These are phyloP conservation scores for Prosopis cineraria DNA, from an alignment of 306 rosid genomes.

Conservation along the genomic window DNA sequence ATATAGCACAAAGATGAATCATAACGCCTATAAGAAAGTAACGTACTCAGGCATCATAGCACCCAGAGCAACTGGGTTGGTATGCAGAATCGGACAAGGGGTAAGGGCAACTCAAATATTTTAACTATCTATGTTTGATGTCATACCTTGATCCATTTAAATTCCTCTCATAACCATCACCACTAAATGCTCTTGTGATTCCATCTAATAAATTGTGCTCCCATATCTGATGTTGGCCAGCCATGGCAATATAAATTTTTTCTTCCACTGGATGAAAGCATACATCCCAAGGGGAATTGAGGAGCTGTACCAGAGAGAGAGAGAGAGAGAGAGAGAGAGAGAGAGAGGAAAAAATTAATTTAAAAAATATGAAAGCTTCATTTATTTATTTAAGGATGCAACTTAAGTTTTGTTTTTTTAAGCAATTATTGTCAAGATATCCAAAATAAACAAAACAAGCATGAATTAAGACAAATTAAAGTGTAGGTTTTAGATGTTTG, in stretches of 20 bases:
- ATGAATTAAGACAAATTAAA: background rate
- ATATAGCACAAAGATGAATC: constrained; percentile 25
- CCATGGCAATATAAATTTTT: constrained; percentile 90
- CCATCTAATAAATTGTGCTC: constrained; percentile 69
- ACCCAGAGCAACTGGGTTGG: constrained; percentile 1
- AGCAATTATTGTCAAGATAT: background rate
- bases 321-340: too few species aligned
- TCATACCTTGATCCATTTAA: constrained; percentile 85
- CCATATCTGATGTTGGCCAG: constrained; percentile 98
- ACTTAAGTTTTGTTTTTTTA: background rate
- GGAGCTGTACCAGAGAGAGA: constrained; percentile 57
- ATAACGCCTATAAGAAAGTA: constrained; percentile 11
- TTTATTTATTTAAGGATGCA: background rate
- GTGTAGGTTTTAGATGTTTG: background rate
- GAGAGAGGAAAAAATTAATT: constrained; percentile 2
- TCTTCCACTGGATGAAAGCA: constrained; percentile 89
- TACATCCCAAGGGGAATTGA: constrained; percentile 98
- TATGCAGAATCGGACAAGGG: constrained; percentile 18
- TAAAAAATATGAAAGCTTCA: background rate
- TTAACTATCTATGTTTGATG: constrained; percentile 9
- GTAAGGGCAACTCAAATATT: background rate
- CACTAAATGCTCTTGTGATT: constrained; percentile 73
- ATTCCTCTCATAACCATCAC: constrained; percentile 95
- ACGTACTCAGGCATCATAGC: constrained; percentile 14
- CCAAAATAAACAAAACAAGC: background rate